A percentile compares a stretch with the other conserved stretches of the same genome.
Conservation (phyloP, 2,329 filamentous ascomycete species). For the Diaporthe vaccinii region DNA sequence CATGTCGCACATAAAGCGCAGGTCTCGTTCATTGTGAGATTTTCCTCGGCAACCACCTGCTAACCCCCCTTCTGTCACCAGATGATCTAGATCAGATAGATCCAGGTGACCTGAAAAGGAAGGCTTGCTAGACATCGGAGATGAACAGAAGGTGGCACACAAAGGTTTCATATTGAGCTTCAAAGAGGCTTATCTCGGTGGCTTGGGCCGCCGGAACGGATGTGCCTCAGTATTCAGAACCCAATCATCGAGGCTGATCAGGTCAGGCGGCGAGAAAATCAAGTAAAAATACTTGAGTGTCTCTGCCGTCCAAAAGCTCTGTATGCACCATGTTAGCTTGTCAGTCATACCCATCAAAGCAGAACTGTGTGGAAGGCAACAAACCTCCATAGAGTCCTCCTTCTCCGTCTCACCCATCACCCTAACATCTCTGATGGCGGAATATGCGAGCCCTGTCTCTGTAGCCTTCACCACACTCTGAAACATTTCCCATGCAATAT, state of each 20-base stretch:
- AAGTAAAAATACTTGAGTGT: constrained; percentile 74
- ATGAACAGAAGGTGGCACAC: too few species aligned
- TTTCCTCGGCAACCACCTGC: too few species aligned
- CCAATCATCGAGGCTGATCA: constrained; percentile 71
- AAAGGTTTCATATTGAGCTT: too few species aligned
- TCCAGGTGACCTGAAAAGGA: too few species aligned
- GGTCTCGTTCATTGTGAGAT: too few species aligned
- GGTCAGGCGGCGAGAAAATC: constrained; percentile 68
- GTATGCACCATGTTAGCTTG: not conserved
- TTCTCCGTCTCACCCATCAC: constrained; percentile 50
- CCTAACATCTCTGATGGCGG: constrained; percentile 65
- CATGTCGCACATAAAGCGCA: not conserved
- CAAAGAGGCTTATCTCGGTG: too few species aligned
- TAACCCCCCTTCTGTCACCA: too few species aligned
- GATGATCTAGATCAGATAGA: too few species aligned
- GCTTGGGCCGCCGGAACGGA: constrained; percentile 51
- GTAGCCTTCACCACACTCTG: constrained; percentile 64
- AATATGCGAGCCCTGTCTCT: constrained; percentile 63
- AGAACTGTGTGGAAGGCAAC: not conserved
- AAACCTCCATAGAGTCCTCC: constrained; percentile 74
- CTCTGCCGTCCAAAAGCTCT: constrained; percentile 58
- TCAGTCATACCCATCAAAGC: rapidly evolving
- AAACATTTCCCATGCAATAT: constrained; percentile 76
- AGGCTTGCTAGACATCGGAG: too few species aligned
- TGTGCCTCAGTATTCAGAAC: constrained; percentile 55